Conservation (phyloP, 495 filamentous ascomycete species). For the Hyaloscypha variabilis region DNA sequence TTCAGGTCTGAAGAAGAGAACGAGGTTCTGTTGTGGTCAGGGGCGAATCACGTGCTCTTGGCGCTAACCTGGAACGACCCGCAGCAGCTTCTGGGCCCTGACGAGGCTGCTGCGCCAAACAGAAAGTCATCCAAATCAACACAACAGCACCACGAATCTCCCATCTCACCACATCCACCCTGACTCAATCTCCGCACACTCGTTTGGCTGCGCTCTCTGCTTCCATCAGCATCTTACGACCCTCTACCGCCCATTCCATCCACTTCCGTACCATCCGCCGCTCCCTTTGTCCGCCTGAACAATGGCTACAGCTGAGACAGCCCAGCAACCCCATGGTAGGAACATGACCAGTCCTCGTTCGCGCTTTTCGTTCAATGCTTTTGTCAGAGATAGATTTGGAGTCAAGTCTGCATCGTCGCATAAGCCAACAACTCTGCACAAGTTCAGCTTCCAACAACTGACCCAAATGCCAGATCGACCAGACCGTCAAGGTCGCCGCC, state of each 20-base stretch:
- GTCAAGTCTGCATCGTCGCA: constrained; percentile 19
- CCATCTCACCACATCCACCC: neutral
- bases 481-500: constrained; percentile 61
- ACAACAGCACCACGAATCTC: neutral
- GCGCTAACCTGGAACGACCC: neutral
- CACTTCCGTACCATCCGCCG: constrained; percentile 8
- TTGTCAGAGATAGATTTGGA: constrained; percentile 16
- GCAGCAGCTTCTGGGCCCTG: neutral
- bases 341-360: constrained; percentile 21
- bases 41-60: neutral
- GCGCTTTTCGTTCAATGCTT: constrained; percentile 7
- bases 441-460: constrained; percentile 15
- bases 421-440: constrained; percentile 11
- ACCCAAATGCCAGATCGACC: constrained; percentile 33
- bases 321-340: constrained; percentile 68
- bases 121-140: neutral
- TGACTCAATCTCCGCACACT: constrained; percentile 30
- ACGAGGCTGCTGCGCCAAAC: constrained; percentile 11
- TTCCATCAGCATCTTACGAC: neutral
- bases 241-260: neutral
- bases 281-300: constrained; percentile 13
- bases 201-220: neutral
- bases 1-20: too few species aligned
- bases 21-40: neutral
- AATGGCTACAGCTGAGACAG: constrained; percentile 73